Evolutionary conservation across 139 green algal species (phyloP).

Genomic region (Chlamydomonas urium): DNA sequence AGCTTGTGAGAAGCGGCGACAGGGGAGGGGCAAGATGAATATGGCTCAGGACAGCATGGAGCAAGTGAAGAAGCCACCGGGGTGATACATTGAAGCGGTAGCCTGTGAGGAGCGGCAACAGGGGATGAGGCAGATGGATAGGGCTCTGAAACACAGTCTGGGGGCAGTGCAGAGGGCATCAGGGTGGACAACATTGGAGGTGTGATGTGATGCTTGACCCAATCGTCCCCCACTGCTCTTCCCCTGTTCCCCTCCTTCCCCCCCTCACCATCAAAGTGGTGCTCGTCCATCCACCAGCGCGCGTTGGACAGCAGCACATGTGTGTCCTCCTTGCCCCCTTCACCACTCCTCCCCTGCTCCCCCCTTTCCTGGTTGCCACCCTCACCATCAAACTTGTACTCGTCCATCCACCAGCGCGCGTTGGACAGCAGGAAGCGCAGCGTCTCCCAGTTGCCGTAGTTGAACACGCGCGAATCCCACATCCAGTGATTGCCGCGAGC

Average conservation of each 20-base stretch:
- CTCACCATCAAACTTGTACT: conserved; percentile 83
- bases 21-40: too few species aligned
- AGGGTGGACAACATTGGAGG: conserved; percentile 98
- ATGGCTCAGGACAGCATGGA: too few species aligned
- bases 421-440: conserved; percentile 95
- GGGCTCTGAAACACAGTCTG: background rate
- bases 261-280: conserved; percentile 98
- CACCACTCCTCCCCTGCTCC: conserved; percentile 57
- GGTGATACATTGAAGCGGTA: background rate
- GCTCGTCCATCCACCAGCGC: conserved; percentile 93
- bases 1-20: background rate
- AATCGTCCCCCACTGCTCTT: background rate
- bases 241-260: conserved; percentile 57
- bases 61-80: background rate
- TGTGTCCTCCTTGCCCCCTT: too few species aligned
- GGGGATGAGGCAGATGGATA: too few species aligned
- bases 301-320: conserved; percentile 92
- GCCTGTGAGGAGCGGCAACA: too few species aligned
- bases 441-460: conserved; percentile 95
- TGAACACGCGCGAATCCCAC: conserved; percentile 87
- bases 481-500: conserved; percentile 90
- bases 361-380: conserved; percentile 73
- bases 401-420: conserved; percentile 93
- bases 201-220: too few species aligned
- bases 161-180: conserved; percentile 72